Base-by-base conservation (phyloP, 805 yeast genomes). In the Metschnikowia rubicola region DNA sequence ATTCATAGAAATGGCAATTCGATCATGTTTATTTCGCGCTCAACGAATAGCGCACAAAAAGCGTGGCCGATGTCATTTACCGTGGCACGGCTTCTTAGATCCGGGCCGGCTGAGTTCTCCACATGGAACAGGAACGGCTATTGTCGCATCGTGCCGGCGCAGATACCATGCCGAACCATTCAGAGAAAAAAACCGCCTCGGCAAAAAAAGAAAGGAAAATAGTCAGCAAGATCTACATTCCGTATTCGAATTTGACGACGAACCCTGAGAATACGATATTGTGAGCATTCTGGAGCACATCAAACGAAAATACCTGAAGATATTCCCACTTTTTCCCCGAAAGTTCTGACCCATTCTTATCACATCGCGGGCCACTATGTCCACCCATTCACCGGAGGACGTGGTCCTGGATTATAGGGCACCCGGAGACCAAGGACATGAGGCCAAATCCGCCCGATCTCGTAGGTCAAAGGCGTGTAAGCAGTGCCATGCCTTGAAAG, bases 401-500 rank as follows among this genome's bases (percentile, higher is more conserved):
- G 38, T 45, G 34, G 48, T 44, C 26, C 48, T 45, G 48, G 48
- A 46, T 19, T 46, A 28, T 30, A 40, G 15, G 26, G 19, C 39
- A 10, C 30, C 34, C 26, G 45, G 43, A 7, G 48, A 46, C 8
- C 30, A 38, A 29, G 15, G 39, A 26, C 17, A 26, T 19, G 50
- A 47, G 11, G 30, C 35, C 34, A 54, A 52, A 34, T 35, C 29
- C 28, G 42, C 31, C 29, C 42, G 56, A 21, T 48, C 53, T 17
- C 59, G 81, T 46, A 57, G 82, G 41, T 65, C 83, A 0, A 81
- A 79, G 11, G 87, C 87, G 1, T 83, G 88, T 62, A 80, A 77
- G 53, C 71, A 80, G n/a, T 90, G 97, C 61, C 96, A 92, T 58
- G 63, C 86, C 0, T 73, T 88, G 42, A 90, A 90, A 60, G 96